Conservation (phyloP, 2,329 filamentous ascomycete genomes). For the Nigrograna mackinnonii region DNA sequence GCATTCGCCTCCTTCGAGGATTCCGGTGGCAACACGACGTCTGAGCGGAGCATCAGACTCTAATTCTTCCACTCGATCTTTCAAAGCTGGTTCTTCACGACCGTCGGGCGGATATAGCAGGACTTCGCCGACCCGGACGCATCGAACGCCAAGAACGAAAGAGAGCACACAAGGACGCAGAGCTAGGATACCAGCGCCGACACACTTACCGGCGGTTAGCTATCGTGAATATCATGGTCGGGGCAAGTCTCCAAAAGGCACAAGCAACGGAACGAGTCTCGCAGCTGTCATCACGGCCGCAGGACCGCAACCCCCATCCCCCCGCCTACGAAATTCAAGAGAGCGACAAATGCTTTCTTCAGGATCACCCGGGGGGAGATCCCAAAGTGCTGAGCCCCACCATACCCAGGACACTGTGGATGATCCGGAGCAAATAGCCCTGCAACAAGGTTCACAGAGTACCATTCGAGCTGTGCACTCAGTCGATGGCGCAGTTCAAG, state of each 20-base stretch:
- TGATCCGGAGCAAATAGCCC: too few species aligned
- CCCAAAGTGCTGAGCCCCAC: conserved; percentile 21
- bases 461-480: too few species aligned
- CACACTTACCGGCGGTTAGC: conserved; percentile 27
- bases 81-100: conserved; percentile 24
- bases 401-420: too few species aligned
- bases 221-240: conserved; percentile 37
- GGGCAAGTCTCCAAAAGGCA: conserved; percentile 30
- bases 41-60: conserved; percentile 39
- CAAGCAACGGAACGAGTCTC: conserved; percentile 25
- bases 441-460: too few species aligned
- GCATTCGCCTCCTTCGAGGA: conserved; percentile 34
- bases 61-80: conserved; percentile 36
- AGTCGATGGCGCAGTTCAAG: too few species aligned
- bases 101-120: conserved; percentile 18
- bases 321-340: conserved; percentile 37
- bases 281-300: conserved; percentile 32
- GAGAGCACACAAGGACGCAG: conserved; percentile 11
- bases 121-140: conserved; percentile 27
- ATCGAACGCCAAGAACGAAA: conserved; percentile 2
- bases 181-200: conserved; percentile 13
- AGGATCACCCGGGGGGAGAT: conserved; percentile 23
- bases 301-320: conserved; percentile 29
- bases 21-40: conserved; percentile 34
- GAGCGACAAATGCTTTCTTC: conserved; percentile 31